phyloP scores from a whole-genome alignment of 139 green algal genomes.

The Auxenochlorella pyrenoidosa region DNA sequence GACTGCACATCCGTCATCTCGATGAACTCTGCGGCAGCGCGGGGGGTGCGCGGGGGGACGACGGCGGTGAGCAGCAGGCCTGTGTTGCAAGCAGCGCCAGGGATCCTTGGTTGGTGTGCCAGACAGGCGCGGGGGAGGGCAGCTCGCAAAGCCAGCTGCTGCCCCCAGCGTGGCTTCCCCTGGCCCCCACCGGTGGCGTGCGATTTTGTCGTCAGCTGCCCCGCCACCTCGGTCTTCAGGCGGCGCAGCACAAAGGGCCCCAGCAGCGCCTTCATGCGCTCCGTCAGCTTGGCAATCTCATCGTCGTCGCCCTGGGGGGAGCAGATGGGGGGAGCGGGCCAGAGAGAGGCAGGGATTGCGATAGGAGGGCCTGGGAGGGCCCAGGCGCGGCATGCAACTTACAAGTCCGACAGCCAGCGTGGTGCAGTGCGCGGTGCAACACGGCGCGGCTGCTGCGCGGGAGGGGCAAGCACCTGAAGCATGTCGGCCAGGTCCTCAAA shows the following conservation, averaged over 20 bases:
- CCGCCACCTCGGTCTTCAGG: conserved; percentile 90
- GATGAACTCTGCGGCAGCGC: conserved; percentile 57
- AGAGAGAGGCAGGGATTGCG: not conserved
- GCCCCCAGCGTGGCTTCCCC: too few relatives aligned
- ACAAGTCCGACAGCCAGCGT: too few relatives aligned
- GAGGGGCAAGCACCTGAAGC: conserved; percentile 26
- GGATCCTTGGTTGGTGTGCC: not conserved
- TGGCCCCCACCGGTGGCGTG: conserved; percentile 18
- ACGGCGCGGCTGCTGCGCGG: not conserved
- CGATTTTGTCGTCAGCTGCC: conserved; percentile 30
- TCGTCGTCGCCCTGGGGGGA: conserved; percentile 43
- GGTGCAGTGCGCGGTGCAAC: not conserved
- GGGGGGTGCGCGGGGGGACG: not conserved
- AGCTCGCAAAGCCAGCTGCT: too few relatives aligned
- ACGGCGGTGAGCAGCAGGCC: not conserved
- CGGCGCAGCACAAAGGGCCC: conserved; percentile 91
- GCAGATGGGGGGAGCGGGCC: not conserved
- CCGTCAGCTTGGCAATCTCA: conserved; percentile 60
- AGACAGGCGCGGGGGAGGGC: not conserved
- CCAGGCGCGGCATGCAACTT: too few relatives aligned
- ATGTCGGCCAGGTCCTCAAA: conserved; percentile 51
- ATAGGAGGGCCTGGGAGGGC: too few relatives aligned
- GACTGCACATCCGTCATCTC: conserved; percentile 70
- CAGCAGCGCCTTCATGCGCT: conserved; percentile 86
- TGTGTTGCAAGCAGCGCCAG: not conserved